Conservation (phyloP, 1,284 basidiomycete species). For the Leccinum pseudoinsigne region DNA sequence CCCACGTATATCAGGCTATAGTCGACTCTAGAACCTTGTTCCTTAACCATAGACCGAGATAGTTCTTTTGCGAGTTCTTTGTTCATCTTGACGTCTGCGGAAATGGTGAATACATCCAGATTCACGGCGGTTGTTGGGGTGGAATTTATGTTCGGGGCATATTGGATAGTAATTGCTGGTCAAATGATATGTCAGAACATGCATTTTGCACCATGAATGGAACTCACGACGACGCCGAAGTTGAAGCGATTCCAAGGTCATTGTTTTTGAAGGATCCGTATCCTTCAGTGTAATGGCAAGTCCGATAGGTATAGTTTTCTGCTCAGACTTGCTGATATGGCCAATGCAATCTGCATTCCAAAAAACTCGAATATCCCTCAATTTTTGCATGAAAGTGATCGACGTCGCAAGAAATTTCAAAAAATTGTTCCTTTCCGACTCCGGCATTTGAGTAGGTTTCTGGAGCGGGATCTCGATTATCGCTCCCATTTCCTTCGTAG, state of each 20-base stretch:
- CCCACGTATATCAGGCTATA: constrained; percentile 86
- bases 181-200: neutral
- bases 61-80: constrained; percentile 74
- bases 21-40: constrained; percentile 72
- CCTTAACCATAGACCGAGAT: constrained; percentile 90
- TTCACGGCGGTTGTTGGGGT: constrained; percentile 58
- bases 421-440: constrained; percentile 66
- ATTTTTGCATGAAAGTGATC: constrained; percentile 88
- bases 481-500: constrained; percentile 59
- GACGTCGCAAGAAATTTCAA: constrained; percentile 88
- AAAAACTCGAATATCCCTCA: constrained; percentile 76
- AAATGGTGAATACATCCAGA: constrained; percentile 80
- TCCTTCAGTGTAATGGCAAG: constrained; percentile 47
- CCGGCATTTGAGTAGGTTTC: constrained; percentile 78
- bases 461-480: constrained; percentile 87
- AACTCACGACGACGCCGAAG: constrained; percentile 6
- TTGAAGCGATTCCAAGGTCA: constrained; percentile 37
- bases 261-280: constrained; percentile 51
- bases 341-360: constrained; percentile 58
- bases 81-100: constrained; percentile 70
- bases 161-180: neutral
- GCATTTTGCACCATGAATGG: neutral
- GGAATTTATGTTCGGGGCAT: neutral
- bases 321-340: constrained; percentile 57
- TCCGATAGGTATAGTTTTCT: constrained; percentile 39